Percentiles rank a stretch among this genome's conserved stretches.
phyloP scores from a whole-genome alignment of 768 basidiomycete species.

The Mycena capillaripes region DNA sequence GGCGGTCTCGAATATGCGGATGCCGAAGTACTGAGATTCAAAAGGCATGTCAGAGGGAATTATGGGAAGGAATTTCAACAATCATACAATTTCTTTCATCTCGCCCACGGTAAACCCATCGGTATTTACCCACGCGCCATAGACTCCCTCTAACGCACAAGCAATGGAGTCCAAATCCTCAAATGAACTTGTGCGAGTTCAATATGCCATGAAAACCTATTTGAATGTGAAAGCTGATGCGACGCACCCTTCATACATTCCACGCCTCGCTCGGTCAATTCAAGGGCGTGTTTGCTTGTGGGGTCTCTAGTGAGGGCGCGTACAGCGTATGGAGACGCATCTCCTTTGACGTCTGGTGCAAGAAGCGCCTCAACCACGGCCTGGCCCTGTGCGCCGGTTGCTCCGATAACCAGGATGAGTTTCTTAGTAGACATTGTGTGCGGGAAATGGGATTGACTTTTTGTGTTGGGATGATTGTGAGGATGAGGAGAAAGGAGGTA shows the following conservation, averaged over 20 bases:
- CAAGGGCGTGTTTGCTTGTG: constrained; percentile 47
- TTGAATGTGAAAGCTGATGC: not conserved
- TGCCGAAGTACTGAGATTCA: constrained; percentile 48
- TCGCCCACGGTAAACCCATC: constrained; percentile 57
- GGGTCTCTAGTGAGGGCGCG: constrained; percentile 58
- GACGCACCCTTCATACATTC: constrained; percentile 53
- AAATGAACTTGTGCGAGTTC: constrained; percentile 49
- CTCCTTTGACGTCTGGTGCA: constrained; percentile 31
- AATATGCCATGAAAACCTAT: not conserved
- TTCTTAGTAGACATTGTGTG: constrained; percentile 33
- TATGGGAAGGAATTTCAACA: constrained; percentile 40
- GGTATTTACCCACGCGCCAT: constrained; percentile 57
- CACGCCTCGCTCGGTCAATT: constrained; percentile 53
- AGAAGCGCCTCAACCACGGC: constrained; percentile 55
- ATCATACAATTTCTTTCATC: constrained; percentile 48
- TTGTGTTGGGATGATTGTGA: too few species aligned
- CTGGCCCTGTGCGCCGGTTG: constrained; percentile 60
- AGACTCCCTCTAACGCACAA: constrained; percentile 50
- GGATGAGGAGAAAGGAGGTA: too few species aligned
- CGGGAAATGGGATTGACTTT: too few species aligned
- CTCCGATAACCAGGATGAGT: constrained; percentile 60
- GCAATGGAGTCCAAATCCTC: constrained; percentile 46
- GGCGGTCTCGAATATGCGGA: constrained; percentile 57
- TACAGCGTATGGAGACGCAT: constrained; percentile 55
- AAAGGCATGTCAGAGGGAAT: constrained; percentile 28